These are phyloP conservation scores for Leishmania arabica DNA, from an alignment of 208 protist species.

Conservation along the genomic window DNA sequence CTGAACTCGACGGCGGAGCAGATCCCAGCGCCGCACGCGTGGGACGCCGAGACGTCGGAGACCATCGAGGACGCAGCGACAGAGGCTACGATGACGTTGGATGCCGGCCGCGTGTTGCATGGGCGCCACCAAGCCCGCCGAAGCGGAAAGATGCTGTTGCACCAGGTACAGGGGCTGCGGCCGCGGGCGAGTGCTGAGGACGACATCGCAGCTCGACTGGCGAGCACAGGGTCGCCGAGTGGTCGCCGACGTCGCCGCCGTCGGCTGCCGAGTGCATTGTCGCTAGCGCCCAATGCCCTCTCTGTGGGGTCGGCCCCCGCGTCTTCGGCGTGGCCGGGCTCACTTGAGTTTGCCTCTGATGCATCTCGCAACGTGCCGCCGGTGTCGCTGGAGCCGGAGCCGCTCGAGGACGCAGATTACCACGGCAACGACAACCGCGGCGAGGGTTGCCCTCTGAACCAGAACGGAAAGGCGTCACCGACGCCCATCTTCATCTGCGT, in stretches of 20 bases:
- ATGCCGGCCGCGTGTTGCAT: slow-evolving; percentile 30
- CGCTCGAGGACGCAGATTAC: slow-evolving; percentile 55
- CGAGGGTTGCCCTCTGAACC: slow-evolving; percentile 71
- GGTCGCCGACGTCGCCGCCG: slow-evolving; percentile 14
- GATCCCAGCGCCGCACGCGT: slow-evolving; percentile 76
- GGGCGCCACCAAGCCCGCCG: slow-evolving; percentile 9
- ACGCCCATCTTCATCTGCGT: slow-evolving; percentile 57
- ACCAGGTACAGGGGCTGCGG: slow-evolving; percentile 48
- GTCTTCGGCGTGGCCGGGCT: neutral
- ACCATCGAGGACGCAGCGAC: slow-evolving; percentile 45
- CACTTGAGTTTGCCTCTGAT: slow-evolving; percentile 30
- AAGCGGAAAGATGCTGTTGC: slow-evolving; percentile 21
- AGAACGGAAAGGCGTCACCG: slow-evolving; percentile 35
- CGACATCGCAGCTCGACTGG: slow-evolving; percentile 16
- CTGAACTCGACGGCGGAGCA: slow-evolving; percentile 77
- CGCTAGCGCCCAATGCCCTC: neutral
- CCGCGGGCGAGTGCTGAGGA: slow-evolving; percentile 64
- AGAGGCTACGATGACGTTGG: slow-evolving; percentile 31
- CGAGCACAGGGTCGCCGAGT: neutral
- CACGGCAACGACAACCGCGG: slow-evolving; percentile 64
- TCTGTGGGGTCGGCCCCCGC: neutral
- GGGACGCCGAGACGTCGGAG: slow-evolving; percentile 60
- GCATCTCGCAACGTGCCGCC: slow-evolving; percentile 31
- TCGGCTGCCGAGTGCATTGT: no score
- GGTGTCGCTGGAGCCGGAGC: slow-evolving; percentile 36